Evolutionary conservation across 768 basidiomycete genomes (phyloP), one percentile per base, ranked within the genome.

Genomic region (Leccinum truebloodii): DNA sequence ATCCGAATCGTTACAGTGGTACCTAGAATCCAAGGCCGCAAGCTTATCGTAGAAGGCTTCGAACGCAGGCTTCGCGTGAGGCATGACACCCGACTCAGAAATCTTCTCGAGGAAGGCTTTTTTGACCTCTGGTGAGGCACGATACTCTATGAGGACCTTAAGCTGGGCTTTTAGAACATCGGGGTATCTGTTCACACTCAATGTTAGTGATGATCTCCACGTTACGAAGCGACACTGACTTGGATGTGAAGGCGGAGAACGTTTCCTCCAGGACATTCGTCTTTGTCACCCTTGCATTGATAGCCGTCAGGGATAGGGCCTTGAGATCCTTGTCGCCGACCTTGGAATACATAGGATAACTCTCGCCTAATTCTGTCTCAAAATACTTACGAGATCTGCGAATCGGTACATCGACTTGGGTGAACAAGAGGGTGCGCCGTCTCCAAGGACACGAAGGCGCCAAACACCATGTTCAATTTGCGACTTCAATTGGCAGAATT

Each of bases 331-430:
- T n/a, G 26, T 71, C 28, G 9, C 50, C 64, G 13, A 70, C 14
- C 69, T 70, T 48, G 3, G 7, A 39, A 35, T 13, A 26, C 1
- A 3, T 57, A 18, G 54, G 50, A 18, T 18, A 14, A 22, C n/a
- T 26, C 26, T 28, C 35, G 54, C 35, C 28, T 20, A 4, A 44
- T 16, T 26, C 34, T 9, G 35, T 37, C 12, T 28, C 5, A 30
- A 28, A 14, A 57, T 18, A 4, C 69, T 59, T 39, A 73, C 76
- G 37, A 74, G 71, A 26, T 66, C 59, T 5, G 76, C 75, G 1
- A 76, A 59, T 55, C 72, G 72, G 30, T 76, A 77, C 73, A 77
- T 76, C 0, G 76, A 77, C 65, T 76, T 76, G 20, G 76, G 75
- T 16, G 75, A 76, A 55, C 75, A 76, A 7, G 54, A 28, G 3